Percentiles rank a stretch among this genome's conserved stretches.
Evolutionary conservation across 257 asterid genomes (phyloP).

Genomic region (Ballota nigra): DNA sequence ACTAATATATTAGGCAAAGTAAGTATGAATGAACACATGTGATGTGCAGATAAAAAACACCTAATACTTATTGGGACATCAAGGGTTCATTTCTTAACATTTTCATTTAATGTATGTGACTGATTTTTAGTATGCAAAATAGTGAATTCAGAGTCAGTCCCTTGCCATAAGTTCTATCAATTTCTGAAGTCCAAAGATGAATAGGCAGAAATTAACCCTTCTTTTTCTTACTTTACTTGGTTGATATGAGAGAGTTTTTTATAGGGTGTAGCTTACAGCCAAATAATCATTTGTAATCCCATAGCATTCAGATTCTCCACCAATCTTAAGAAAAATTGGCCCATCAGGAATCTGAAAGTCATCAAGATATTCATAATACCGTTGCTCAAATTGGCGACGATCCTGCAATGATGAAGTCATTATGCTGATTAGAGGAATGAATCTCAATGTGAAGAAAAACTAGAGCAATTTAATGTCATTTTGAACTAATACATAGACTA

Average conservation of each 20-base stretch:
- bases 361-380: conserved; percentile 86
- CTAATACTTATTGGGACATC: not conserved
- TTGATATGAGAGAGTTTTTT: not conserved
- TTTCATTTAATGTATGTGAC: not conserved
- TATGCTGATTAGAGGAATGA: not conserved
- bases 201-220: not conserved
- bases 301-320: conserved; percentile 86
- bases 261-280: conserved; percentile 44
- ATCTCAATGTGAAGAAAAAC: not conserved
- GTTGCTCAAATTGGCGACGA: conserved; percentile 69
- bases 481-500: not conserved
- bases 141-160: no score
- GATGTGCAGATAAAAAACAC: not conserved
- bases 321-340: conserved; percentile 78
- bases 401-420: conserved; percentile 47
- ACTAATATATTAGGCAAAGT: not conserved
- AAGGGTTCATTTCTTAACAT: not conserved
- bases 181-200: not conserved
- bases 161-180: not conserved
- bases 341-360: conserved; percentile 72
- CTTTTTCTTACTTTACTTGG: not conserved
- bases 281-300: conserved; percentile 87
- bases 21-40: not conserved
- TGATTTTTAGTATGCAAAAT: not conserved
- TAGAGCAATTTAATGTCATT: not conserved